A percentile compares a stretch with the other conserved stretches of the same genome.
phyloP scores from a whole-genome alignment of 2,329 filamentous ascomycete genomes.

The Neophaeococcomyces aloes region DNA sequence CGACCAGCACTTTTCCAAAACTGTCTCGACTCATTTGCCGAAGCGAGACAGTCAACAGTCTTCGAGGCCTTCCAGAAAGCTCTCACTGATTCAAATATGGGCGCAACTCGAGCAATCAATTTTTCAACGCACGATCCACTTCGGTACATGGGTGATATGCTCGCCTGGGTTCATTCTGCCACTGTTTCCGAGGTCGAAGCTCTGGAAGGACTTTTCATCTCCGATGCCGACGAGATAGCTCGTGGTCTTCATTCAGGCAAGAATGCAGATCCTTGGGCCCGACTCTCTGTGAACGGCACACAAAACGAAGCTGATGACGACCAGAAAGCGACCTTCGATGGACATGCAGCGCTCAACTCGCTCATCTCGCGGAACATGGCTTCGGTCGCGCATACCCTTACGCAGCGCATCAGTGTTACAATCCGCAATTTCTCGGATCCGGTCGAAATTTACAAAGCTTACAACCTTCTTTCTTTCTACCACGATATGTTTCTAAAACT shows the following conservation, averaged over 20 bases:
- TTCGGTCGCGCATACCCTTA: slow-evolving; percentile 71
- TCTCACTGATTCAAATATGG: slow-evolving; percentile 54
- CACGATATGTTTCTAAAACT: slow-evolving; percentile 72
- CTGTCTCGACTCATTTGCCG: slow-evolving; percentile 85
- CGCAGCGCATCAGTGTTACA: slow-evolving; percentile 81
- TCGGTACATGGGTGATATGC: slow-evolving; percentile 90
- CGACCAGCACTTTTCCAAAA: slow-evolving; percentile 83
- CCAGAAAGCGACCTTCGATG: slow-evolving; percentile 56
- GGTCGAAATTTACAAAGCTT: slow-evolving; percentile 77
- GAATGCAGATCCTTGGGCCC: slow-evolving; percentile 74
- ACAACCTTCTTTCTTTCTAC: slow-evolving; percentile 85
- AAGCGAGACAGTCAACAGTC: slow-evolving; percentile 74
- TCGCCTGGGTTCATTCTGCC: slow-evolving; percentile 91
- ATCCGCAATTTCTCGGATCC: slow-evolving; percentile 87
- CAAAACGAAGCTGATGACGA: slow-evolving; percentile 46
- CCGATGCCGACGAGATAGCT: slow-evolving; percentile 78
- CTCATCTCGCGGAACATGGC: slow-evolving; percentile 78
- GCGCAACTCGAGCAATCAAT: slow-evolving; percentile 72
- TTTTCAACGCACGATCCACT: slow-evolving; percentile 84
- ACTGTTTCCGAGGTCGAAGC: slow-evolving; percentile 90
- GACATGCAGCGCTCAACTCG: slow-evolving; percentile 68
- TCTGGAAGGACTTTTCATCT: slow-evolving; percentile 80
- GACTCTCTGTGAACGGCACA: slow-evolving; percentile 26
- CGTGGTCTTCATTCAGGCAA: slow-evolving; percentile 69
- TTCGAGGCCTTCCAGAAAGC: slow-evolving; percentile 84